Evolutionary conservation across 148 eudicot species (phyloP).

Genomic region (Agrostemma githago): DNA sequence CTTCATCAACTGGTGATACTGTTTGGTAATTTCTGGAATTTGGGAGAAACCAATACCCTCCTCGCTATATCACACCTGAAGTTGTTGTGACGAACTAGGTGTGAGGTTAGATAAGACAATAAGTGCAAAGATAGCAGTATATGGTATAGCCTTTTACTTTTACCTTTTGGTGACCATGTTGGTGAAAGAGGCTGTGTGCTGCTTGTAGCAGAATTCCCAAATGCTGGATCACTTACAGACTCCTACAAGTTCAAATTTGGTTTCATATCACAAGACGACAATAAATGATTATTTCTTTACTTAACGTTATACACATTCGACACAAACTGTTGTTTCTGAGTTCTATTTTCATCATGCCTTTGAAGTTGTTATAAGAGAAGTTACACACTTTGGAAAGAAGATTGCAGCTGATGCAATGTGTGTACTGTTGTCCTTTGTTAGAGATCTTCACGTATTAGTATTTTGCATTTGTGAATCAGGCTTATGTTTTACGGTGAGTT

Average conservation of each 20-base stretch:
- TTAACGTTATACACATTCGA: background rate
- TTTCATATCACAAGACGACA: background rate
- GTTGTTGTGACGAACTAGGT: conserved; percentile 9
- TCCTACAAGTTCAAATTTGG: conserved; percentile 22
- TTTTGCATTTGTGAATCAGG: background rate
- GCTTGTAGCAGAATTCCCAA: conserved; percentile 26
- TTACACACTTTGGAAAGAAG: background rate
- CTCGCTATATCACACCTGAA: conserved; percentile 10
- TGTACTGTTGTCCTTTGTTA: background rate
- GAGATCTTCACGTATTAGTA: background rate
- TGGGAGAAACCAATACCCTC: background rate
- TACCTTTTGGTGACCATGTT: conserved; percentile 25
- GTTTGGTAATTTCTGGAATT: background rate
- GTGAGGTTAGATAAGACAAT: conserved; percentile 12
- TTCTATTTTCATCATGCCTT: background rate
- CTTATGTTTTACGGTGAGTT: background rate
- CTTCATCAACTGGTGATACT: conserved; percentile 9
- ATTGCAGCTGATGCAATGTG: conserved; percentile 1
- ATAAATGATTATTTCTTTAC: background rate
- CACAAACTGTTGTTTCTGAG: background rate
- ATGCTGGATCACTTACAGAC: conserved; percentile 31
- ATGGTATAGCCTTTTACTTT: background rate
- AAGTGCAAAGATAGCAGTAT: conserved; percentile 8
- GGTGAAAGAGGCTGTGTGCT: conserved; percentile 33
- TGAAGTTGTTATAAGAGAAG: background rate